phyloP scores from a whole-genome alignment of 345 rosid species.

The Gossypium sturtianum region DNA sequence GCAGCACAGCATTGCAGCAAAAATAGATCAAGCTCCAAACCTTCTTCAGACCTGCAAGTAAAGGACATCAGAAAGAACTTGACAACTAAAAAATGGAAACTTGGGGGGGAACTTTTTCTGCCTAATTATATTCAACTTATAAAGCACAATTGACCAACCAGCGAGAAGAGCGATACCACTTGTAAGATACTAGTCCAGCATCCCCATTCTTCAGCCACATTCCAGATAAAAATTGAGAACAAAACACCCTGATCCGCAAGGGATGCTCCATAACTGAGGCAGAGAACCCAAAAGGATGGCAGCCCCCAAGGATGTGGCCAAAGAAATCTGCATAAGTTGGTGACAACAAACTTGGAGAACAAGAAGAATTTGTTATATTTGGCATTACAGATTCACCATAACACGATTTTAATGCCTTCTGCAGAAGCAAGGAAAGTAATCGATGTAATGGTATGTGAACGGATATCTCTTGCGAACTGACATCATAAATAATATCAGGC shows the following conservation, averaged over 20 bases:
- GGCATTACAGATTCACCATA: slow-evolving; percentile 49
- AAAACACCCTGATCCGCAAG: slow-evolving; percentile 79
- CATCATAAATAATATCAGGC: slow-evolving; percentile 70
- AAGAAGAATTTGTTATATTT: slow-evolving; percentile 16
- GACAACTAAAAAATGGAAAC: not conserved
- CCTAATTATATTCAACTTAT: not conserved
- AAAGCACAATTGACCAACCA: slow-evolving; percentile 46
- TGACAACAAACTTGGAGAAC: slow-evolving; percentile 25
- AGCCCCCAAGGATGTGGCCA: slow-evolving; percentile 46
- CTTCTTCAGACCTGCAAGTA: slow-evolving; percentile 78
- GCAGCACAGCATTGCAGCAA: slow-evolving; percentile 97
- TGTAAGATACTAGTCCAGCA: slow-evolving; percentile 53
- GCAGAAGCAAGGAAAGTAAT: slow-evolving; percentile 66
- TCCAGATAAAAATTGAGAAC: slow-evolving; percentile 86
- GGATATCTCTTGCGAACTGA: slow-evolving; percentile 73
- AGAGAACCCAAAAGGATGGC: slow-evolving; percentile 78
- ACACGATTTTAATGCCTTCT: slow-evolving; percentile 57
- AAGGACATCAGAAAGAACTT: slow-evolving; percentile 16
- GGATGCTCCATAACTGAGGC: slow-evolving; percentile 88
- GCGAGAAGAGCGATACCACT: slow-evolving; percentile 77
- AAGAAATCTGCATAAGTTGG: slow-evolving; percentile 52
- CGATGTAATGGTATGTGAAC: slow-evolving; percentile 82
- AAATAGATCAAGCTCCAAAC: slow-evolving; percentile 92
- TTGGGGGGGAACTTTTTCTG: not conserved
- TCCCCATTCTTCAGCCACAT: slow-evolving; percentile 98